Evolutionary conservation across 257 asterid species (phyloP).

Genomic region (Solanum pennellii): DNA sequence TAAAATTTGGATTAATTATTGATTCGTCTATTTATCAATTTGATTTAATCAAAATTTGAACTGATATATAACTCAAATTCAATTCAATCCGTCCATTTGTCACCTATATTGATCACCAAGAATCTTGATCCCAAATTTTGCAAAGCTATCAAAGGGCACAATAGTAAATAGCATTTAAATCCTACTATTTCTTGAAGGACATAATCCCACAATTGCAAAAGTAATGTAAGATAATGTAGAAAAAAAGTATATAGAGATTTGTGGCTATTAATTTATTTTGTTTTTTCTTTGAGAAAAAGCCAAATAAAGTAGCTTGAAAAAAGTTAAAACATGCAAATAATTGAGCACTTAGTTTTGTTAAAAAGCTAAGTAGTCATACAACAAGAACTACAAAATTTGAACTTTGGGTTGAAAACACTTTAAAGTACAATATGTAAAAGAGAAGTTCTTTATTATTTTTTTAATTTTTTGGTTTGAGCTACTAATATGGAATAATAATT

Average conservation of each 20-base stretch:
- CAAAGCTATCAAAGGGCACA: not conserved
- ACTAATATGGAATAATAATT: not conserved
- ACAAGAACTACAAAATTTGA: not conserved
- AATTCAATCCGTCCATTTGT: not conserved
- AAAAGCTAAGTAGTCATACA: not conserved
- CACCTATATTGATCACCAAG: not conserved
- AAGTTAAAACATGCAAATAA: slow-evolving; percentile 24
- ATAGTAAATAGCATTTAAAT: not conserved
- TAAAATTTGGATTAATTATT: not conserved
- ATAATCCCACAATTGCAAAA: not conserved
- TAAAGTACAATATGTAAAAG: not conserved
- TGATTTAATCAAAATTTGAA: not conserved
- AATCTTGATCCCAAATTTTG: not conserved
- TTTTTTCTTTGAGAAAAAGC: not conserved
- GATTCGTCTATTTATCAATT: not conserved
- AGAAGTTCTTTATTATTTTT: not conserved
- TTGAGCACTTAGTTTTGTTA: slow-evolving; percentile 15
- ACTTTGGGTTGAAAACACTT: not conserved
- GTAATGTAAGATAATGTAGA: not conserved
- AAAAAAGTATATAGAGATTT: not conserved
- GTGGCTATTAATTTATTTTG: not conserved
- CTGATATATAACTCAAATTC: not conserved
- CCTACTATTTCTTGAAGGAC: not conserved
- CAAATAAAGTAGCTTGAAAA: slow-evolving; percentile 8
- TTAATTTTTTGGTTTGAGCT: not conserved